Conservation (phyloP, 106 monocot species). For the Dendrobium officinale region DNA sequence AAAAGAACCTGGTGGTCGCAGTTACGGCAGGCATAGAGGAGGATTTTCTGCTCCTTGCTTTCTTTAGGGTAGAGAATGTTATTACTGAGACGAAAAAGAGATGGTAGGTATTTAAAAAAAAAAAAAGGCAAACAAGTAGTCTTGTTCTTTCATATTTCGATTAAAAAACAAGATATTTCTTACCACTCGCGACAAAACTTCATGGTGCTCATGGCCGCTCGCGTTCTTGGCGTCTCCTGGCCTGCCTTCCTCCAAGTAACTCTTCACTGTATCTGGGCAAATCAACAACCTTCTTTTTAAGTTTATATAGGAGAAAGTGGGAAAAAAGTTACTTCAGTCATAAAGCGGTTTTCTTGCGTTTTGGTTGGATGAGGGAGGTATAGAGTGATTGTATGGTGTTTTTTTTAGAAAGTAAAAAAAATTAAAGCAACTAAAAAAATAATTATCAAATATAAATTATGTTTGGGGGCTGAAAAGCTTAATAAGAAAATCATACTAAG, state of each 20-base stretch:
- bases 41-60: slow-evolving; percentile 23
- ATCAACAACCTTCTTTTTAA: too few relatives aligned
- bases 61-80: slow-evolving; percentile 32
- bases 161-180: not conserved
- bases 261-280: too few relatives aligned
- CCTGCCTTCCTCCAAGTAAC: not conserved
- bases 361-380: too few relatives aligned
- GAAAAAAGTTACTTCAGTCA: too few relatives aligned
- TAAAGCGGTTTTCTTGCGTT: too few relatives aligned
- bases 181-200: slow-evolving; percentile 26
- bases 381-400: too few relatives aligned
- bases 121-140: not conserved
- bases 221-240: not conserved
- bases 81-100: slow-evolving; percentile 16
- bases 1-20: slow-evolving; percentile 23
- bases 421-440: too few relatives aligned
- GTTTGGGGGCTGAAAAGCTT: too few relatives aligned
- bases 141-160: not conserved
- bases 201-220: slow-evolving; percentile 17
- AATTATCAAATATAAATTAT: too few relatives aligned
- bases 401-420: too few relatives aligned
- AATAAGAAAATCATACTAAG: too few relatives aligned
- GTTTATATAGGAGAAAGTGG: too few relatives aligned
- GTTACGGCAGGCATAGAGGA: slow-evolving; percentile 35
- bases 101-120: not conserved